Conservation (phyloP, 2,329 filamentous ascomycete species). For the Aplosporella prunicola region DNA sequence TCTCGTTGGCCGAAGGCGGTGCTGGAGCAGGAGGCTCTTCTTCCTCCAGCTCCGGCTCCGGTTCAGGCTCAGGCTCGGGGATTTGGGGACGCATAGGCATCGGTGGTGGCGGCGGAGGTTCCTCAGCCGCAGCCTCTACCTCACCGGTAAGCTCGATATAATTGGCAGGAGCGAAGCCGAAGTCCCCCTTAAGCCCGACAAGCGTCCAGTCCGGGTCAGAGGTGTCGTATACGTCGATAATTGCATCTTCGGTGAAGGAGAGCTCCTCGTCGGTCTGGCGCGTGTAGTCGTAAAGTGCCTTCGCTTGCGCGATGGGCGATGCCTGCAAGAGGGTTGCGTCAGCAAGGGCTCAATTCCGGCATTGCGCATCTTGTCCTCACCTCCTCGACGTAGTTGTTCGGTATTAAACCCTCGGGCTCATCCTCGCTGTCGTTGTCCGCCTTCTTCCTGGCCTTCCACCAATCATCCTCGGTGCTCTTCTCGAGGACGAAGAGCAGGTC, state of each 20-base stretch:
- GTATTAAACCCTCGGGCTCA: constrained; percentile 81
- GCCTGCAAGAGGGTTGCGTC: constrained; percentile 41
- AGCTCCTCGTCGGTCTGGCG: constrained; percentile 96
- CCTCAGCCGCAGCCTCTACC: constrained; percentile 42
- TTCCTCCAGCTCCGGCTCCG: constrained; percentile 34
- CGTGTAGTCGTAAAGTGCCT: constrained; percentile 95
- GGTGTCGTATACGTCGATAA: constrained; percentile 76
- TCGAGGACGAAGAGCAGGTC: constrained; percentile 84
- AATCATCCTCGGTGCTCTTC: constrained; percentile 65
- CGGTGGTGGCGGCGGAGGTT: constrained; percentile 24
- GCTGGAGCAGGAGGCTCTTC: constrained; percentile 34
- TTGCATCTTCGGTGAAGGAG: constrained; percentile 83
- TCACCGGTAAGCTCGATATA: constrained; percentile 68
- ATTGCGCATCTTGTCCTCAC: constrained; percentile 42
- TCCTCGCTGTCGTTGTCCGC: constrained; percentile 70
- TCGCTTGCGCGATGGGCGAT: constrained; percentile 58
- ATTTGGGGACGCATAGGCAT: constrained; percentile 31
- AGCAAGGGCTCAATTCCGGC: constrained; percentile 1
- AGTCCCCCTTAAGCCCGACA: constrained; percentile 74
- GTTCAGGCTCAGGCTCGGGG: constrained; percentile 30
- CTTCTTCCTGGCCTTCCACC: constrained; percentile 97
- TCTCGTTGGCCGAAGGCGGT: constrained; percentile 37
- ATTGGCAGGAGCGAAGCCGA: constrained; percentile 89
- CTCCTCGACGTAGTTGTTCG: constrained; percentile 92
- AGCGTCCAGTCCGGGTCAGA: constrained; percentile 96